phyloP scores from a whole-genome alignment of 805 yeast genomes.

The Wickerhamomyces subpelliculosus region DNA sequence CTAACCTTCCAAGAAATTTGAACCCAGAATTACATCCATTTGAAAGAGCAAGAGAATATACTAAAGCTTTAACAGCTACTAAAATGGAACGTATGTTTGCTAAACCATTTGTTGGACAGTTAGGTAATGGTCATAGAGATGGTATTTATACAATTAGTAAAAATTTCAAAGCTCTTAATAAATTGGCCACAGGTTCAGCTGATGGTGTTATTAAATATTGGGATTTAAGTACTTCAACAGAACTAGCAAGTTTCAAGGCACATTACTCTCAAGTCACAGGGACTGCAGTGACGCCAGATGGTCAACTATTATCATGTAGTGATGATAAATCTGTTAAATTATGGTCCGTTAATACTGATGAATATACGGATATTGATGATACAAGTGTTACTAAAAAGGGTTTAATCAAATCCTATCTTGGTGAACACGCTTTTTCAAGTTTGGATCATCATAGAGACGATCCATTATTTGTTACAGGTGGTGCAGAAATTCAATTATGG shows the following conservation, averaged over 20 bases:
- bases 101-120: slow-evolving; percentile 90
- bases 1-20: slow-evolving; percentile 79
- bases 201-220: slow-evolving; percentile 94
- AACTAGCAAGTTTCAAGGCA: slow-evolving; percentile 71
- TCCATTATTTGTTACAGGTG: slow-evolving; percentile 81
- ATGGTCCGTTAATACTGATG: slow-evolving; percentile 70
- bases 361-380: slow-evolving; percentile 32
- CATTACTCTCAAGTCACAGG: slow-evolving; percentile 91
- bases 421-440: slow-evolving; percentile 78
- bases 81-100: slow-evolving; percentile 96
- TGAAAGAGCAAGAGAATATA: slow-evolving; percentile 94
- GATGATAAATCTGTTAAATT: slow-evolving; percentile 84
- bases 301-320: slow-evolving; percentile 73
- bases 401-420: slow-evolving; percentile 69
- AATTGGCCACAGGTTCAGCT: slow-evolving; percentile 87
- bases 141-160: slow-evolving; percentile 87
- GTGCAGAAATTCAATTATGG: slow-evolving; percentile 89
- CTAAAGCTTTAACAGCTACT: slow-evolving; percentile 90
- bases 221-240: slow-evolving; percentile 78
- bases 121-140: slow-evolving; percentile 92
- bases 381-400: slow-evolving; percentile 38
- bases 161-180: slow-evolving; percentile 60
- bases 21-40: slow-evolving; percentile 95
- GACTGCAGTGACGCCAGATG: slow-evolving; percentile 50
- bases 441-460: slow-evolving; percentile 81